Percentiles rank a stretch among this genome's conserved stretches.
phyloP scores from a whole-genome alignment of 1,284 basidiomycete genomes.

The Heterobasidion parviporum region DNA sequence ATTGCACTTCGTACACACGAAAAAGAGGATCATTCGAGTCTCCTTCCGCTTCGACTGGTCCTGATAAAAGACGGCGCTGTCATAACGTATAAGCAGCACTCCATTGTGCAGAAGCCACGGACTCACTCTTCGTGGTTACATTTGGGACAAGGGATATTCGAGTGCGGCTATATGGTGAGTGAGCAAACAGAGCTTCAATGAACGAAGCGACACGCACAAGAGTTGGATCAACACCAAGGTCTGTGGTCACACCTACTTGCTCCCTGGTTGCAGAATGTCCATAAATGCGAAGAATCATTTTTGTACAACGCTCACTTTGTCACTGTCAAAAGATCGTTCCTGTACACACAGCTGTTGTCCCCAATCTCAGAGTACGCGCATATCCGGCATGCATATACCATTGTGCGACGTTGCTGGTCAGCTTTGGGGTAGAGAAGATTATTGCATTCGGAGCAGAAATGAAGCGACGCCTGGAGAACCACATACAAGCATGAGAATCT shows the following conservation, averaged over 20 bases:
- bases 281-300: background rate
- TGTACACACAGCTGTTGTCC: conserved; percentile 85
- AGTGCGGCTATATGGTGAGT: conserved; percentile 47
- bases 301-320: conserved; percentile 63
- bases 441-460: conserved; percentile 90
- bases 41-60: conserved; percentile 93
- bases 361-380: conserved; percentile 78
- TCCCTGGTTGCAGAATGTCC: conserved; percentile 47
- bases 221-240: conserved; percentile 88
- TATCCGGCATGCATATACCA: conserved; percentile 92
- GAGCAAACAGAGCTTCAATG: background rate
- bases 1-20: conserved; percentile 84
- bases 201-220: conserved; percentile 41
- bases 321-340: conserved; percentile 90
- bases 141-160: conserved; percentile 60
- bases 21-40: conserved; percentile 89
- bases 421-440: conserved; percentile 92
- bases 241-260: conserved; percentile 86
- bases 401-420: conserved; percentile 77
- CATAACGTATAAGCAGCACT: conserved; percentile 4
- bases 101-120: background rate
- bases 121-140: conserved; percentile 71
- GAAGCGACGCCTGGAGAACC: conserved; percentile 56
- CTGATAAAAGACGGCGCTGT: conserved; percentile 87
- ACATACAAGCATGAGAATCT: background rate